Evolutionary conservation across 2,329 filamentous ascomycete genomes (phyloP).

Genomic region (Bimuria novae-zelandiae): DNA sequence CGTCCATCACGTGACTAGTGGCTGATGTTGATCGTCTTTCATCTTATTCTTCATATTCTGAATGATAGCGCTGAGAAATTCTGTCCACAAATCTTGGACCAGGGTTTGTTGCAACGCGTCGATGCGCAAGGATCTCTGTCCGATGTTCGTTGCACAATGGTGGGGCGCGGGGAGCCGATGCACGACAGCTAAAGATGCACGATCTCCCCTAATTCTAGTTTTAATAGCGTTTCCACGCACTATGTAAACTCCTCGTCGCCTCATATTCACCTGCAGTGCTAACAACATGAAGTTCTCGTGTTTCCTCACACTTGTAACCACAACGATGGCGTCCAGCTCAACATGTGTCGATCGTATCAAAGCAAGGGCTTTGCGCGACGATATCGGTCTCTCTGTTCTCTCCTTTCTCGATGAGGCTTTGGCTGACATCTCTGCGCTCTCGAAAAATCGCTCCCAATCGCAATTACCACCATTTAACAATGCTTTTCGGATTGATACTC

Average conservation of each 20-base stretch:
- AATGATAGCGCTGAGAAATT: too few species aligned
- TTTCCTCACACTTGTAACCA: background rate
- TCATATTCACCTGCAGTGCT: background rate
- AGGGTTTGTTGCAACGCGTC: too few species aligned
- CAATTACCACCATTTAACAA: constrained; percentile 17
- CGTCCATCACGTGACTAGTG: too few species aligned
- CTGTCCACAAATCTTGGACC: too few species aligned
- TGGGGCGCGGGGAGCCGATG: constrained; percentile 5
- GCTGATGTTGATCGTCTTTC: too few species aligned
- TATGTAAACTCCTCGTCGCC: background rate
- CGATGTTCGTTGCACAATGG: too few species aligned
- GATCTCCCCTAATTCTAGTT: background rate
- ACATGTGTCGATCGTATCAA: constrained; percentile 17
- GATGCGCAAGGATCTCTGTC: too few species aligned
- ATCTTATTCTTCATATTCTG: too few species aligned
- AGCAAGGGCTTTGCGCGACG: constrained; percentile 22
- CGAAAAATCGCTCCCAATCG: constrained; percentile 5
- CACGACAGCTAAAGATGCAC: background rate
- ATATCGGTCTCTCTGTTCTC: constrained; percentile 36
- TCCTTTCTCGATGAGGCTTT: constrained; percentile 38
- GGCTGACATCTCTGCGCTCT: constrained; percentile 30
- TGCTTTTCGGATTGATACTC: constrained; percentile 40
- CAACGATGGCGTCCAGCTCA: constrained; percentile 2
- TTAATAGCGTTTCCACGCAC: background rate
- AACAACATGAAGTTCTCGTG: background rate